phyloP scores from a whole-genome alignment of 139 green algal genomes.

The Picochlorum sp. region DNA sequence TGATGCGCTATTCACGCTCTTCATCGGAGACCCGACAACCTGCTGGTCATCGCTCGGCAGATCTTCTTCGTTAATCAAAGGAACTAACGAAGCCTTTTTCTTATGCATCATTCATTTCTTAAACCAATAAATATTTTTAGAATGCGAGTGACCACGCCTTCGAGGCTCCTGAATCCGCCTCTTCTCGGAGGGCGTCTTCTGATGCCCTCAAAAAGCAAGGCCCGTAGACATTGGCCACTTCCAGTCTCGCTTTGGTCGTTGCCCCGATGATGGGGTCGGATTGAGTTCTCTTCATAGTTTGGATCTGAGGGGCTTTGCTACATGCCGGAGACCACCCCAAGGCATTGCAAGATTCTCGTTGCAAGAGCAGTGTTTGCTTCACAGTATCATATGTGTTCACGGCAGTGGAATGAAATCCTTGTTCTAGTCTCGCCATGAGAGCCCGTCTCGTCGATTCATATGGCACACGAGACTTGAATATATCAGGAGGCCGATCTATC shows the following conservation, averaged over 20 bases:
- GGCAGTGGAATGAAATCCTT: background rate
- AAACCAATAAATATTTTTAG: too few relatives aligned
- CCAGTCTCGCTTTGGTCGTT: background rate
- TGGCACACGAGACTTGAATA: background rate
- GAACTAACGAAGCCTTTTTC: conserved; percentile 15
- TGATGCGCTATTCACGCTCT: too few relatives aligned
- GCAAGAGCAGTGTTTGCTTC: background rate
- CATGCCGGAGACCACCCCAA: background rate
- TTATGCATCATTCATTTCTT: conserved; percentile 10
- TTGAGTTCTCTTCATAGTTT: background rate
- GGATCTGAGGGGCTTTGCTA: background rate
- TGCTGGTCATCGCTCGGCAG: background rate
- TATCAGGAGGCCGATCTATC: conserved; percentile 14
- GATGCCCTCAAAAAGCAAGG: background rate
- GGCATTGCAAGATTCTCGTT: background rate
- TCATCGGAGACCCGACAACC: background rate
- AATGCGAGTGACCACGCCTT: too few relatives aligned
- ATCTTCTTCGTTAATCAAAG: conserved; percentile 8
- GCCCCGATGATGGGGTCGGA: background rate
- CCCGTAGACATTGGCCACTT: background rate
- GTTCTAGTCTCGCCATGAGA: background rate
- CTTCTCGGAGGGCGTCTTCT: background rate
- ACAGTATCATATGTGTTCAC: background rate
- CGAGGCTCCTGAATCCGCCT: too few relatives aligned
- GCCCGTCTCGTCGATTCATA: background rate